A percentile compares a stretch with the other conserved stretches of the same genome.
Evolutionary conservation across 495 filamentous ascomycete species (phyloP).

Genomic region (Aspergillus cristatus): DNA sequence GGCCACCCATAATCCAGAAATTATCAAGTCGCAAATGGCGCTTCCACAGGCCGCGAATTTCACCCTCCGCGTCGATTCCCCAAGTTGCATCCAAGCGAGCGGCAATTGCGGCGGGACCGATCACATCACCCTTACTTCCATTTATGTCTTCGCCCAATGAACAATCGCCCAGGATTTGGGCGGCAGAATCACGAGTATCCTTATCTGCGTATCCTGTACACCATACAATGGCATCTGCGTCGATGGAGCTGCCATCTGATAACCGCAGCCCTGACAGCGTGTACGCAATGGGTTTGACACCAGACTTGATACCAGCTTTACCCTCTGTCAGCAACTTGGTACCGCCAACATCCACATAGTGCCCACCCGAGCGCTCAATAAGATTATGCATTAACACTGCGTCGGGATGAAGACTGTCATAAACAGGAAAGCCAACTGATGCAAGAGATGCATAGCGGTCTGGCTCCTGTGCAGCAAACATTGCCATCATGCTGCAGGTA

Average conservation of each 20-base stretch:
- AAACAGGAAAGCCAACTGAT: slow-evolving; percentile 12
- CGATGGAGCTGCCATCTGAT: slow-evolving; percentile 22
- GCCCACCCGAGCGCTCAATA: slow-evolving; percentile 22
- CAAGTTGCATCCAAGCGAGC: slow-evolving; percentile 27
- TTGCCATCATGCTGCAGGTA: slow-evolving; percentile 3
- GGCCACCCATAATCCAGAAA: slow-evolving; percentile 31
- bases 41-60: slow-evolving; percentile 28
- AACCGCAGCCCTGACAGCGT: slow-evolving; percentile 23
- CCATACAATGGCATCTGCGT: slow-evolving; percentile 30
- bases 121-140: background rate
- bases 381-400: slow-evolving; percentile 13
- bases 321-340: slow-evolving; percentile 22
- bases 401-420: slow-evolving; percentile 11
- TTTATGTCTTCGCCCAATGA: background rate
- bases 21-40: slow-evolving; percentile 21
- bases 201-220: slow-evolving; percentile 26
- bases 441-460: slow-evolving; percentile 10
- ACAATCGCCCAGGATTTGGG: slow-evolving; percentile 15
- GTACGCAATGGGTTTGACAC: slow-evolving; percentile 16
- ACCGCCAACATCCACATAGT: slow-evolving; percentile 33
- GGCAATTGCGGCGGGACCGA: slow-evolving; percentile 16
- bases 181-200: slow-evolving; percentile 15
- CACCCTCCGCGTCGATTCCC: slow-evolving; percentile 29
- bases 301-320: slow-evolving; percentile 19
- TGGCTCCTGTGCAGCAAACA: slow-evolving; percentile 10